Conservation (phyloP, 78 protist species). For the Dictyostelium citrinum region DNA sequence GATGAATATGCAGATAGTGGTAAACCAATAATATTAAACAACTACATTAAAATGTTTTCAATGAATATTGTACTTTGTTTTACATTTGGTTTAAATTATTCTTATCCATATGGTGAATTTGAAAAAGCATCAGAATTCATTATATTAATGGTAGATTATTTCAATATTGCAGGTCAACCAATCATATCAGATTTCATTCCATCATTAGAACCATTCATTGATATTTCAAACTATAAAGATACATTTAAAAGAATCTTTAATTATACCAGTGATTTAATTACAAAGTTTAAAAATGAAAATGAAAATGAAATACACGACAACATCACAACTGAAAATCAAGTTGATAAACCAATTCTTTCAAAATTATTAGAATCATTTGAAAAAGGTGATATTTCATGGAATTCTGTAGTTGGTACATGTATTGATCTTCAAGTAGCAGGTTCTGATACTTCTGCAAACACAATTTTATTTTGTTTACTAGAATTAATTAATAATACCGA, state of each 20-base stretch:
- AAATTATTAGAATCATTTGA: neutral
- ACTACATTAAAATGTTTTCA: neutral
- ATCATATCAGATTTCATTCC: neutral
- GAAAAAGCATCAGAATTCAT: neutral
- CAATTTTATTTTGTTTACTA: neutral
- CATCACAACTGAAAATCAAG: neutral
- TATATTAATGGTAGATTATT: neutral
- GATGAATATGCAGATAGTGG: neutral
- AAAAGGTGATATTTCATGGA: neutral
- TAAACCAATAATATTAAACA: neutral
- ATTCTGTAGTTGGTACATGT: neutral
- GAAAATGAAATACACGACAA: neutral
- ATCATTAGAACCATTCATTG: neutral
- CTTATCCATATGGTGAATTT: neutral
- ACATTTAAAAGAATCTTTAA: neutral
- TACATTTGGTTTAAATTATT: neutral
- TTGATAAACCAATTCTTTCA: neutral
- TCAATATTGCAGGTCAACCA: neutral
- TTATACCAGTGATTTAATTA: neutral
- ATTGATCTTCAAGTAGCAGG: slow-evolving; percentile 4
- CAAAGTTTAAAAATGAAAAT: neutral
- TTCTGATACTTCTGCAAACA: neutral
- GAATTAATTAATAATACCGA: neutral
- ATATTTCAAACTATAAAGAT: neutral
- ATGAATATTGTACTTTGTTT: neutral